Base-by-base conservation (phyloP, 2,329 filamentous ascomycete species). In the Ceratocystiopsis brevicomis region DNA sequence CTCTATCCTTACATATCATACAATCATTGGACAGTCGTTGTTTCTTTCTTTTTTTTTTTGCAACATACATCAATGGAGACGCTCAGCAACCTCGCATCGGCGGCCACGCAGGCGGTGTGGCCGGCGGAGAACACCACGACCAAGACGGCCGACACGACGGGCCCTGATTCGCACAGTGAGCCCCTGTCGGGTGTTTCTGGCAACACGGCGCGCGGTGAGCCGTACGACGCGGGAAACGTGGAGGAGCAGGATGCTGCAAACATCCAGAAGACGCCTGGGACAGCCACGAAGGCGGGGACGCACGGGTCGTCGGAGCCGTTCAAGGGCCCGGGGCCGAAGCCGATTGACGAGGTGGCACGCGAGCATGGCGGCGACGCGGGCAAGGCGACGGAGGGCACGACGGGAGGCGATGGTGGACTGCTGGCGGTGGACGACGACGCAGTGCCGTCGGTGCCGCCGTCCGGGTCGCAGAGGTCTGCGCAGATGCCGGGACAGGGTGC, bases 221-320 rank as follows among this genome's bases (percentile, higher is more conserved):
- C 84, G 0, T 92, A 77, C 53, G 84, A 90, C 55, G 74, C 75
- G 45, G 84, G 84, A 40, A 90, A 90, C 57, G 61, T 19, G 41
- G 43, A 37, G 5, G 45, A 44, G 40, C 45, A 47, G 41, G 42
- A 43, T 4, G 37, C 36, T 2, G 42, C 45, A 16, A 37, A 39
- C 25, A 9, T 9, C 6, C 2, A 4, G 25, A 8, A 30, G 25
- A 11, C 25, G 25, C 6, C 19, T 21, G 19, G 19, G 19, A n/a
- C n/a, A n/a, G 21, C 21, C 4, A 8, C 21, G 21, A 4, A 21
- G 21, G 21, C 21, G 21, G 21, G 21, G 21, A 2, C 25, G 25
- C 6, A 8, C 6, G 25, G 25, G 25, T 9, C 25, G 25, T 9
- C 25, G 25, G 19, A 21, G 19, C 4, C 25, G 43, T 54, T 63